Evolutionary conservation across 1,284 basidiomycete genomes (phyloP).

Genomic region (Ceratobasidium sp.): DNA sequence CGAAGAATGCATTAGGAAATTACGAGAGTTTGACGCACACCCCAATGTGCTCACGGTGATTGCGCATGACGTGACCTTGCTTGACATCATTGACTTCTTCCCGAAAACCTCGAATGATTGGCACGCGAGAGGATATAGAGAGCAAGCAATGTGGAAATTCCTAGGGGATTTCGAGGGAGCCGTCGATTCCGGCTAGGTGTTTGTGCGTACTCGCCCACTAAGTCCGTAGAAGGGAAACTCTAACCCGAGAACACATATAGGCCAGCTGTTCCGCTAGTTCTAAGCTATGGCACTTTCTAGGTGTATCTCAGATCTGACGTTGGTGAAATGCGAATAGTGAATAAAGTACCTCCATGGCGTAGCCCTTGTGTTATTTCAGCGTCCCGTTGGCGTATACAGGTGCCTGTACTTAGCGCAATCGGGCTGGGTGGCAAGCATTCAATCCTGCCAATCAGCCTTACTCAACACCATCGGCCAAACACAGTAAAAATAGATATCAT

Average conservation of each 20-base stretch:
- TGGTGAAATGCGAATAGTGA: too few species aligned
- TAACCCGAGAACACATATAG: too few species aligned
- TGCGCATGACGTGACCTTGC: conserved; percentile 33
- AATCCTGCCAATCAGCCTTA: not conserved
- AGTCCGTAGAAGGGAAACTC: too few species aligned
- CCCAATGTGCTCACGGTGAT: conserved; percentile 31
- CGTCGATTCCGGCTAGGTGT: not conserved
- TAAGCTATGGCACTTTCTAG: too few species aligned
- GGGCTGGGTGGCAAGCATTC: not conserved
- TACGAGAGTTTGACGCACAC: conserved; percentile 21
- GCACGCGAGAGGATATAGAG: conserved; percentile 11
- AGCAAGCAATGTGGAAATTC: conserved; percentile 31
- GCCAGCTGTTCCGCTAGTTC: too few species aligned
- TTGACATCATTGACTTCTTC: conserved; percentile 30
- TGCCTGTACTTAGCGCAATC: not conserved
- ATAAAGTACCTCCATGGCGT: too few species aligned
- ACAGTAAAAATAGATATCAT: not conserved
- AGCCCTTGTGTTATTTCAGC: too few species aligned
- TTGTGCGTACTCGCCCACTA: too few species aligned
- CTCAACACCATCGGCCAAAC: not conserved
- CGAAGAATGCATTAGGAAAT: conserved; percentile 12
- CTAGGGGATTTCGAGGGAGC: conserved; percentile 23
- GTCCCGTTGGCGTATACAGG: too few species aligned
- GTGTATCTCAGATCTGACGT: too few species aligned
- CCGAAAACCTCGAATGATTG: conserved; percentile 32